Base-by-base conservation (phyloP, 257 asterid genomes). In the Solanum sparsipilum region DNA sequence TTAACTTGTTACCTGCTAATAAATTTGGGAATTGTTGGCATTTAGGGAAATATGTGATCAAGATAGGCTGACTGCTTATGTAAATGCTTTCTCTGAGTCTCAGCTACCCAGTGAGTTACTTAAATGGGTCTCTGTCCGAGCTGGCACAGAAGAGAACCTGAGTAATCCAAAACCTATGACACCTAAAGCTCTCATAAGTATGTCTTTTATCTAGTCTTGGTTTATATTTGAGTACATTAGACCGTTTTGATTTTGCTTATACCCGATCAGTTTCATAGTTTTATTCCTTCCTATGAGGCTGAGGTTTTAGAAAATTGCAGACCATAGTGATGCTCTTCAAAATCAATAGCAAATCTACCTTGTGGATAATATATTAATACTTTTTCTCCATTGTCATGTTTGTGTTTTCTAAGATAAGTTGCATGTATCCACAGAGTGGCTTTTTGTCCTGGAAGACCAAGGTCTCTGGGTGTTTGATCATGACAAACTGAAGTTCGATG, bases 101-200 rank as follows among this genome's bases (percentile, higher is more conserved):
- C 92, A 88, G 38, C 91, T 94, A 85, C 92, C 93, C 48, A 83
- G 90, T 56, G 94, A 91, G 89, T 92, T 96, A 87, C 90, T 89
- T 87, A 89, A 92, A 63, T 93, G 98, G 97, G 91, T 92, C 48
- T 38, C 87, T 46, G 60, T 31, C 88, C 92, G 88, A 90, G 93
- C 94, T 86, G 91, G 91, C 21, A n/a, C 65, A 7, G 67, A 75
- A 91, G 86, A 92, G 84, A 89, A 60, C 60, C 86, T 56, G 41
- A 48, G 82, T 72, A 85, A 85, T 93, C 94, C 67, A 90, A 86
- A 83, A 46, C 90, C 27, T 85, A 92, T 68, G 52, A 90, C 91
- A 87, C 97, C 99, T 6, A 76, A 70, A 88, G 94, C 92, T 90
- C 93, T 96, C n/a, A 93, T 93, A 73, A 78, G 99, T 96, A 92